Evolutionary conservation across 441 rosid genomes (phyloP).

Genomic region (Populus trichocarpa): DNA sequence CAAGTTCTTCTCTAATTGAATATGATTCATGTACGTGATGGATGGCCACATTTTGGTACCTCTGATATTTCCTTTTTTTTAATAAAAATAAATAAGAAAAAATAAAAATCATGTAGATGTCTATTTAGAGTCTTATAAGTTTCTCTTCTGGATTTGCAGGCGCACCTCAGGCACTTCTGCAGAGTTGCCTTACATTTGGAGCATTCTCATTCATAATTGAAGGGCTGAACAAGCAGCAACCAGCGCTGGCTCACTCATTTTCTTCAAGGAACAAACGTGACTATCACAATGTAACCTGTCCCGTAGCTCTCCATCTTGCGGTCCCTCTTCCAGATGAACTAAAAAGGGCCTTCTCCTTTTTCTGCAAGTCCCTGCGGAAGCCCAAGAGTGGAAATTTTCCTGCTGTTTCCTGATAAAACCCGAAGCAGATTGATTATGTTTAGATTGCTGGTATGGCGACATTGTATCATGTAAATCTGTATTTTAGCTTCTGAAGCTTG

Average conservation of each 20-base stretch:
- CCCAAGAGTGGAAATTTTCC: conserved; percentile 33
- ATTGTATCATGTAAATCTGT: conserved; percentile 17
- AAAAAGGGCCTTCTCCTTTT: conserved; percentile 65
- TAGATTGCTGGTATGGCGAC: conserved; percentile 8
- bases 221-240: conserved; percentile 75
- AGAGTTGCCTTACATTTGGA: conserved; percentile 80
- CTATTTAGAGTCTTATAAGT: not conserved
- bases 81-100: too few species aligned
- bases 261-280: conserved; percentile 26
- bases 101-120: not conserved
- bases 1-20: too few species aligned
- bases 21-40: not conserved
- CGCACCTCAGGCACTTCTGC: conserved; percentile 73
- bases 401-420: conserved; percentile 25
- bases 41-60: not conserved
- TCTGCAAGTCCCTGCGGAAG: conserved; percentile 56
- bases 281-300: conserved; percentile 21
- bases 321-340: conserved; percentile 62
- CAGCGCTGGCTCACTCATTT: conserved; percentile 68
- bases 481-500: conserved; percentile 19
- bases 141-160: conserved; percentile 39
- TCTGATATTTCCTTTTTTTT: not conserved
- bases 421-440: not conserved
- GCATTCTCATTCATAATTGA: conserved; percentile 78
- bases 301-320: conserved; percentile 54